Evolutionary conservation across 1,284 basidiomycete species (phyloP), one percentile per base, ranked within the genome.

Genomic region (Malassezia vespertilionis): DNA sequence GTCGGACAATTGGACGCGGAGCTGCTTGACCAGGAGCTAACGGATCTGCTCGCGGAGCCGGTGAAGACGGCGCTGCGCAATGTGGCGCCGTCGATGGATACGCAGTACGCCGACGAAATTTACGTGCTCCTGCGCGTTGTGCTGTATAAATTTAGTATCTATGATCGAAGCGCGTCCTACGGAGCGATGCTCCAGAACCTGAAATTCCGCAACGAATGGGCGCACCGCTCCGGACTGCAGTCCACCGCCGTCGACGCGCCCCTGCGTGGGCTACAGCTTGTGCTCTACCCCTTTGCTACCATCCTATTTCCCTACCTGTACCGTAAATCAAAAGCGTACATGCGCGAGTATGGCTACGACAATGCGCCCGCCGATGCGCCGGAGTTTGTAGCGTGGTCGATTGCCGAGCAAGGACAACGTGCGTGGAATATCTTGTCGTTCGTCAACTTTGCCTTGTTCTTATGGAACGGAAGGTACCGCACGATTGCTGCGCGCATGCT

Each of bases 1-100:
- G 88, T 96, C 32, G 83, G 83, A 21, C 87, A 95, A 72, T 79
- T 96, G 37, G 93, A 99, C 72, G 82, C 91, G 1, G 83, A 89
- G 61, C 76, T 91, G 23, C 78, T 97, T 35, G 93, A 99, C 73
- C 80, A 82, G 51, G 89, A 96, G 57, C 78, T 99, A 14, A 79
- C 84, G 15, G 78, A 81, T 21, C 75, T 95, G 53, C 77, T 97
- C 15, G 80, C 81, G 57, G 85, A 86, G 45, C 87, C 87, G n/a
- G 72, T 96, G 34, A 76, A 76, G 52, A 81, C 80, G 54, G 80
- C 87, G 1, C 71, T 95, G 15, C 44, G 44, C 18, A 53, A 51
- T 18, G 58, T 60, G 35, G 63, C 85, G 81, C 74, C 79, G 24
- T 74, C 79, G n/a, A 74, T 81, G 42, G 80, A 76, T 62, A 64